These are phyloP conservation scores for Fusarium sp. DNA, from an alignment of 2,329 filamentous ascomycete genomes.

Conservation along the genomic window DNA sequence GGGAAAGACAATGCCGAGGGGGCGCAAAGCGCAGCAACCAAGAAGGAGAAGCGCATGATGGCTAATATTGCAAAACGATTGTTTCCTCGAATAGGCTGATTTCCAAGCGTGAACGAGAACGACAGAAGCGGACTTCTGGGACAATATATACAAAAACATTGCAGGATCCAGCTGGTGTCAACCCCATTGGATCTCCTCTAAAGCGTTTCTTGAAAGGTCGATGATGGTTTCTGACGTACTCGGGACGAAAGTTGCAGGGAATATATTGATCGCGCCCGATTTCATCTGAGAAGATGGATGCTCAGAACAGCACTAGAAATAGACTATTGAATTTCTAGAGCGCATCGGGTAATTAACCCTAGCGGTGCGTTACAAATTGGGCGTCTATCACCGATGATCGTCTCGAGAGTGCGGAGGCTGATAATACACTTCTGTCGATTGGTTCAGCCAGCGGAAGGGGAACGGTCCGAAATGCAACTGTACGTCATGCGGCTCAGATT, in stretches of 20 bases:
- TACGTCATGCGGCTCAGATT: neutral
- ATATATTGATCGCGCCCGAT: too few species aligned
- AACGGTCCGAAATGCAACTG: neutral
- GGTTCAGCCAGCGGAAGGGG: neutral
- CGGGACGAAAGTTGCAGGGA: neutral
- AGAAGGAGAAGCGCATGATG: constrained; percentile 12
- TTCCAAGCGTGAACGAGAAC: too few species aligned
- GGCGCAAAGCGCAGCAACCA: constrained; percentile 18
- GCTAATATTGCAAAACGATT: too few species aligned
- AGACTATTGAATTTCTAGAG: constrained; percentile 21
- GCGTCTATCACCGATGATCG: constrained; percentile 2
- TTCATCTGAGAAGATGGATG: too few species aligned
- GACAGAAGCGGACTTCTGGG: too few species aligned
- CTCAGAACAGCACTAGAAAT: neutral
- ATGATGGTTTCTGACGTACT: constrained; percentile 26
- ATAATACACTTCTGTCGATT: constrained; percentile 1
- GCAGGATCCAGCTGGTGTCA: too few species aligned
- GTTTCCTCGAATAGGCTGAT: too few species aligned
- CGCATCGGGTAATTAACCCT: neutral
- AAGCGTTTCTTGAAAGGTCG: neutral
- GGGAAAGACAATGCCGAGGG: constrained; percentile 25
- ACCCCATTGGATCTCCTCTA: neutral
- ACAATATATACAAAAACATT: neutral
- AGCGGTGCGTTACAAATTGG: neutral
- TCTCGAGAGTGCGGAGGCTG: constrained; percentile 12